These are phyloP conservation scores for Aphanomyces euteiches DNA, from an alignment of 352 stramenopile genomes.

Conservation along the genomic window DNA sequence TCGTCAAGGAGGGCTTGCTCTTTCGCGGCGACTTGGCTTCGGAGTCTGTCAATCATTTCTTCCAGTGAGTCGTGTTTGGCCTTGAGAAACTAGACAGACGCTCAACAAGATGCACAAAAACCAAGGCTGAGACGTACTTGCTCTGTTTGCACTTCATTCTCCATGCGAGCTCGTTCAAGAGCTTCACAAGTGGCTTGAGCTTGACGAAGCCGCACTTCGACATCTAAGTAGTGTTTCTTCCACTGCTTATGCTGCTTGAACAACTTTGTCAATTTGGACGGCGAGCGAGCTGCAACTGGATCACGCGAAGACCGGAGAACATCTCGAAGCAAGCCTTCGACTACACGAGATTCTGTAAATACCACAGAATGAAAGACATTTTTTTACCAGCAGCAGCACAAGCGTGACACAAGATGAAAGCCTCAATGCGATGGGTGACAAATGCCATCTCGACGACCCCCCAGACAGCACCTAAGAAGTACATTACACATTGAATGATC, in stretches of 20 bases:
- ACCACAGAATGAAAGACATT: background rate
- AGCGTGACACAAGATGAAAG: slow-evolving; percentile 25
- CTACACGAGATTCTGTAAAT: slow-evolving; percentile 17
- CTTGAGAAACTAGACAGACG: background rate
- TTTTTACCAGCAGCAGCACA: slow-evolving; percentile 7
- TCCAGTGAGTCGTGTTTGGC: background rate
- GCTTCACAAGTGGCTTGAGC: background rate
- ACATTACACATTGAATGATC: background rate
- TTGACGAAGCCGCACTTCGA: slow-evolving; percentile 6
- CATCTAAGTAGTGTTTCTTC: slow-evolving; percentile 22
- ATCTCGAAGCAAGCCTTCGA: slow-evolving; percentile 18
- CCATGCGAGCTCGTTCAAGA: background rate
- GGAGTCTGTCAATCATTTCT: background rate
- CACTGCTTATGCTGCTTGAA: slow-evolving; percentile 27
- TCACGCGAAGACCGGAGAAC: background rate
- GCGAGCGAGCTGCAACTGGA: background rate
- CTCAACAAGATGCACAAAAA: background rate
- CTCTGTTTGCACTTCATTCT: background rate
- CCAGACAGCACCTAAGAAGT: slow-evolving; percentile 1
- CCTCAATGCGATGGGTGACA: background rate
- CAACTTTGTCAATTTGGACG: background rate
- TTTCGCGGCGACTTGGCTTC: background rate
- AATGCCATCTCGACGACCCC: slow-evolving; percentile 28
- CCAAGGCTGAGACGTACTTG: background rate
- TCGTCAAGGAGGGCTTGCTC: background rate